A percentile compares a stretch with the other conserved stretches of the same genome.
Conservation (phyloP, 2,329 filamentous ascomycete genomes). For the Penicillium sp. region DNA sequence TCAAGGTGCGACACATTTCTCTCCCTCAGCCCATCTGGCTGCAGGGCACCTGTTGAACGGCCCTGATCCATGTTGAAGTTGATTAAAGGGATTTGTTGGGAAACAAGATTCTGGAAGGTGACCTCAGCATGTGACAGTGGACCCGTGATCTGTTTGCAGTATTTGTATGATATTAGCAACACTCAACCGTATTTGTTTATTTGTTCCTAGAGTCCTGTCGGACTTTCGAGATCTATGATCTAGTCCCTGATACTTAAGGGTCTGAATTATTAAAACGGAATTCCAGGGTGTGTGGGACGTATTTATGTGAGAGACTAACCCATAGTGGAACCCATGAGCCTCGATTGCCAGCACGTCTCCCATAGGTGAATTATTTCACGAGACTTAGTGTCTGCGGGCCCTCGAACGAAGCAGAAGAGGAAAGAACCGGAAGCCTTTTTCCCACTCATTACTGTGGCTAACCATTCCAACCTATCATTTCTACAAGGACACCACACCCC, state of each 20-base stretch:
- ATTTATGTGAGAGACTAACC: constrained; percentile 14
- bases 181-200: not conserved
- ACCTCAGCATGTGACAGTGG: constrained; percentile 25
- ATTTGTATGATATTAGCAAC: not conserved
- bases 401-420: constrained; percentile 27
- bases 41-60: constrained; percentile 39
- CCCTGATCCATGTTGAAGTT: constrained; percentile 39
- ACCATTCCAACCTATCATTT: not conserved
- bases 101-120: not conserved
- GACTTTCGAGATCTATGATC: not conserved
- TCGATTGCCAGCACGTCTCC: constrained; percentile 1
- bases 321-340: not conserved
- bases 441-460: not conserved
- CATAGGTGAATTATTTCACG: constrained; percentile 1
- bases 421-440: constrained; percentile 19
- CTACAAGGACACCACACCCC: not conserved
- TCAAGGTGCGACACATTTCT: constrained; percentile 41
- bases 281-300: constrained; percentile 7
- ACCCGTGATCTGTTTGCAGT: not conserved
- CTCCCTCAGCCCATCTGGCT: constrained; percentile 49
- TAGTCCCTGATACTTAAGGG: not conserved
- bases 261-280: not conserved
- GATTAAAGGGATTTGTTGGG: constrained; percentile 22
- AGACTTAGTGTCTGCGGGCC: constrained; percentile 16
- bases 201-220: not conserved